phyloP scores from a whole-genome alignment of 768 basidiomycete genomes.

The Boletus subparvulus region DNA sequence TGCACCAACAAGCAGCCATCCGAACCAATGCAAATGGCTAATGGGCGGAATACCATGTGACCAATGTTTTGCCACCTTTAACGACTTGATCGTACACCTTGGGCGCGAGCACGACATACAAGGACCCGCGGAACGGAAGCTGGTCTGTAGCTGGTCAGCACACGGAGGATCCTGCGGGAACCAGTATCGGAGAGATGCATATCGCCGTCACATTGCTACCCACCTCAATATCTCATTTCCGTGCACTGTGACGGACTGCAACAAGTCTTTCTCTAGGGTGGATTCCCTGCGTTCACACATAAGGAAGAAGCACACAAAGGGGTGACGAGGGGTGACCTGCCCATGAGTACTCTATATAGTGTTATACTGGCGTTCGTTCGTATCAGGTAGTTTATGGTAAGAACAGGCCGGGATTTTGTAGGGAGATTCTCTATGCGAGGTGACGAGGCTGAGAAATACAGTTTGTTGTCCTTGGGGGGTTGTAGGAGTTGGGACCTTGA shows the following conservation, averaged over 20 bases:
- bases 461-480: too few relatives aligned
- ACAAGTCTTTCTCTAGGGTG: background rate
- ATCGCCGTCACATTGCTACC: background rate
- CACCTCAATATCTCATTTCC: background rate
- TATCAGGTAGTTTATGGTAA: too few relatives aligned
- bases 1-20: background rate
- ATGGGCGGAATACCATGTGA: background rate
- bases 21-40: background rate
- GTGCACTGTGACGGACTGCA: background rate
- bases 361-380: too few relatives aligned
- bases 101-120: background rate
- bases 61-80: background rate
- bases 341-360: too few relatives aligned
- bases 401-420: too few relatives aligned
- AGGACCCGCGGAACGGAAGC: background rate
- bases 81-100: background rate
- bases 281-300: background rate
- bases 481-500: too few relatives aligned
- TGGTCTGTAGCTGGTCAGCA: conserved; percentile 2
- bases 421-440: too few relatives aligned
- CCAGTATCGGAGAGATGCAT: background rate
- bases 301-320: background rate
- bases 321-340: too few relatives aligned
- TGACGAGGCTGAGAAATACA: too few relatives aligned
- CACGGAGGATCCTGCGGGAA: background rate